Conservation (phyloP, 176 grass and related monocot genomes). For the Oropetium thomaeum region DNA sequence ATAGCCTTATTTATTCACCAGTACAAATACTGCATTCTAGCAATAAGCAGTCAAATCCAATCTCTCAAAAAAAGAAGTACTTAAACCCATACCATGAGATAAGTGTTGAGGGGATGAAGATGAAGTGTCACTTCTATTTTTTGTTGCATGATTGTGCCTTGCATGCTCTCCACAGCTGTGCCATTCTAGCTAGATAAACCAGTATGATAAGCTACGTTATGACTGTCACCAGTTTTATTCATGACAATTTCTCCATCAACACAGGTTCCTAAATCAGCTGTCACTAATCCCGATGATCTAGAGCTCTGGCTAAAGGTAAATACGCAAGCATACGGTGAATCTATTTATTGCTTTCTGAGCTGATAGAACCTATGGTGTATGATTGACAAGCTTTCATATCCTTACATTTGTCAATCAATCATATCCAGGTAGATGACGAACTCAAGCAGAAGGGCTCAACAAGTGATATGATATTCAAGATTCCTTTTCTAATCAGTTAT, state of each 20-base stretch:
- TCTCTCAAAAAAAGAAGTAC: background rate
- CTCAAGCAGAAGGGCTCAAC: constrained; percentile 84
- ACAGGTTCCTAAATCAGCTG: constrained; percentile 81
- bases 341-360: background rate
- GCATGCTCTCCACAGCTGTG: background rate
- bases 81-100: background rate
- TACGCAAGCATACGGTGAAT: constrained; percentile 7
- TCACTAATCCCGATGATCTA: constrained; percentile 73
- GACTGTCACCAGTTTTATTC: background rate
- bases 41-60: background rate
- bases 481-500: constrained; percentile 91
- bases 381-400: constrained; percentile 12
- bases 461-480: constrained; percentile 93
- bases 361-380: background rate
- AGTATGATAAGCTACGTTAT: background rate
- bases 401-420: constrained; percentile 1
- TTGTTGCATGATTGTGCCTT: background rate
- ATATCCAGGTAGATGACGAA: constrained; percentile 77
- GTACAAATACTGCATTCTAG: background rate
- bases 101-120: background rate
- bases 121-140: background rate
- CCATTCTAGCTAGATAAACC: background rate
- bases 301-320: constrained; percentile 93
- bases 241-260: constrained; percentile 10
- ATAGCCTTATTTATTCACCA: background rate